Percentiles rank a stretch among this genome's conserved stretches.
Evolutionary conservation across 2,329 filamentous ascomycete genomes (phyloP).

Genomic region (Aspergillus fructus): DNA sequence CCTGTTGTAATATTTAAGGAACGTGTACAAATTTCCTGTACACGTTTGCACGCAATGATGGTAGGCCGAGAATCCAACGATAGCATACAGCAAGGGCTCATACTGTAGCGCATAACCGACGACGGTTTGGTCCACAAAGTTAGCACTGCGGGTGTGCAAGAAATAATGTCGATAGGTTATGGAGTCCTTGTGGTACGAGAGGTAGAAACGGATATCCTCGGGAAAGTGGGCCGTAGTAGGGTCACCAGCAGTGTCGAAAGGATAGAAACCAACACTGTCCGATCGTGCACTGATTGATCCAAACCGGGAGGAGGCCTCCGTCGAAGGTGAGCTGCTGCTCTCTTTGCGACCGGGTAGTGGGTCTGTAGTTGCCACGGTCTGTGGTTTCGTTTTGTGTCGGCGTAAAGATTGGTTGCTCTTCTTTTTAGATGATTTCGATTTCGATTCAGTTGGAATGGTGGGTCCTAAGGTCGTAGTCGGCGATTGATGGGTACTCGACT

Average conservation of each 20-base stretch:
- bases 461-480: slow-evolving; percentile 18
- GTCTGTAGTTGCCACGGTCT: slow-evolving; percentile 22
- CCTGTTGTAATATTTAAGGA: slow-evolving; percentile 86
- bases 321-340: slow-evolving; percentile 53
- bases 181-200: slow-evolving; percentile 74
- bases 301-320: slow-evolving; percentile 45
- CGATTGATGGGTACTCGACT: slow-evolving; percentile 23
- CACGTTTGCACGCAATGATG: slow-evolving; percentile 72
- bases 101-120: slow-evolving; percentile 71
- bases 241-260: slow-evolving; percentile 23
- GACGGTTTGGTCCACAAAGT: slow-evolving; percentile 72
- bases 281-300: slow-evolving; percentile 37
- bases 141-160: slow-evolving; percentile 66
- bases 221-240: slow-evolving; percentile 40
- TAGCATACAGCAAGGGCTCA: slow-evolving; percentile 79
- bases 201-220: slow-evolving; percentile 72
- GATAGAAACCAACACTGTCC: slow-evolving; percentile 29
- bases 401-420: slow-evolving; percentile 31
- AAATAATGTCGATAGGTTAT: slow-evolving; percentile 83
- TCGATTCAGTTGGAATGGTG: slow-evolving; percentile 20
- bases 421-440: slow-evolving; percentile 23
- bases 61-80: slow-evolving; percentile 87
- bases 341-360: slow-evolving; percentile 43
- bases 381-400: slow-evolving; percentile 28
- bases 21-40: slow-evolving; percentile 72